These are phyloP conservation scores for Aspergillus niger DNA, from an alignment of 2,329 filamentous ascomycete genomes.

Conservation along the genomic window DNA sequence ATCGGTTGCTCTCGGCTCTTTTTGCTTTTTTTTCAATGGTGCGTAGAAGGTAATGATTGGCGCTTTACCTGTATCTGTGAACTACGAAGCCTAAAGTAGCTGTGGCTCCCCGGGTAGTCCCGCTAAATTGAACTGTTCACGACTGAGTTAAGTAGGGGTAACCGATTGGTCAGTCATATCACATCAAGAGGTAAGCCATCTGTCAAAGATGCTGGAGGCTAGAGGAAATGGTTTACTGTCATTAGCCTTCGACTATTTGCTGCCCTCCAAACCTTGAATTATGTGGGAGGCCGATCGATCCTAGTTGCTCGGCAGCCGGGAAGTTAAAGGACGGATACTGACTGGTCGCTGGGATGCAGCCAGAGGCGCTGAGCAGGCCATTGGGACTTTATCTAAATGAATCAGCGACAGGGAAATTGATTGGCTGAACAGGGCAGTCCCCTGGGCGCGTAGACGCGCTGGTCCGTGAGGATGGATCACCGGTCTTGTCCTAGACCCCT, in stretches of 20 bases:
- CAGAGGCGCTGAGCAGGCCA: neutral
- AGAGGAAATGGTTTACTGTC: neutral
- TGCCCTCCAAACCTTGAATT: neutral
- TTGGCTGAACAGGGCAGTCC: neutral
- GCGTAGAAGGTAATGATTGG: slow-evolving; percentile 1
- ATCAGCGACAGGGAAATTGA: neutral
- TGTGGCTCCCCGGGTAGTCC: slow-evolving; percentile 2
- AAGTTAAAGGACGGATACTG: neutral
- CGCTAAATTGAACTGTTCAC: slow-evolving; percentile 1
- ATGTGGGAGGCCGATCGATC: neutral
- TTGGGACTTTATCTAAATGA: neutral
- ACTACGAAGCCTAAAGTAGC: neutral
- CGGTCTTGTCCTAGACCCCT: slow-evolving; percentile 15
- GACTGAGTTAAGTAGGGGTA: neutral
- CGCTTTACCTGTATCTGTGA: neutral
- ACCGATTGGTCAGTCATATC: neutral
- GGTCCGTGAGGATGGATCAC: slow-evolving; percentile 13
- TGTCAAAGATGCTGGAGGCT: neutral
- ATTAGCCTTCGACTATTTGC: slow-evolving; percentile 1
- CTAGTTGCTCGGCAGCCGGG: neutral
- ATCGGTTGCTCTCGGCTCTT: neutral
- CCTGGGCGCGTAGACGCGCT: neutral
- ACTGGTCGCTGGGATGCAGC: neutral
- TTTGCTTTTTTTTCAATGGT: neutral
- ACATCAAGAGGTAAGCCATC: neutral